phyloP scores from a whole-genome alignment of 1,284 basidiomycete genomes.

The Leccinum pachyderme region DNA sequence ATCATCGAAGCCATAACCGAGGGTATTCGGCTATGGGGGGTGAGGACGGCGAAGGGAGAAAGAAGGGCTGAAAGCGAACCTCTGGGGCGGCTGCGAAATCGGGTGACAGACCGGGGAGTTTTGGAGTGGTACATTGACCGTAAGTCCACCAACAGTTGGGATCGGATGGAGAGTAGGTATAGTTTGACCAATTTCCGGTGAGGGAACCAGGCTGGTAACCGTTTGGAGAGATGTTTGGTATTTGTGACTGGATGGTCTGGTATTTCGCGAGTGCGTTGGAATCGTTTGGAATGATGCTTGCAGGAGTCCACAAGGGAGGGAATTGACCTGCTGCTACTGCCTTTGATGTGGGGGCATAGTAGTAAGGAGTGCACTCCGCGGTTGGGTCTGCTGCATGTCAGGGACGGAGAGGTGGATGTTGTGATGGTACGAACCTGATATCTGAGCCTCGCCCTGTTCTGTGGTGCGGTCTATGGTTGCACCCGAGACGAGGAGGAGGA shows the following conservation, averaged over 20 bases:
- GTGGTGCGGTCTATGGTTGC: background rate
- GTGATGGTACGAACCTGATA: background rate
- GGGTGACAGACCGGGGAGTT: constrained; percentile 37
- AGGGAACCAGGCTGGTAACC: constrained; percentile 29
- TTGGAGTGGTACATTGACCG: constrained; percentile 57
- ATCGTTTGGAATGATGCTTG: constrained; percentile 46
- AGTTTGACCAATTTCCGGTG: constrained; percentile 36
- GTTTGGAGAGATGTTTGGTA: constrained; percentile 39
- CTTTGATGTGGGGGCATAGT: constrained; percentile 6
- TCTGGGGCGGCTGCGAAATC: constrained; percentile 68
- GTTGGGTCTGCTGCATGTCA: constrained; percentile 36
- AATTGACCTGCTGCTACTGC: constrained; percentile 30
- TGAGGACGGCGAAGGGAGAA: background rate
- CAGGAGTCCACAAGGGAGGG: constrained; percentile 44
- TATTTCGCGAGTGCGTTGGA: constrained; percentile 43
- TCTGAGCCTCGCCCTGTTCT: background rate
- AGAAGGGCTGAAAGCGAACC: constrained; percentile 27
- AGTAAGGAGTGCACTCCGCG: constrained; percentile 37
- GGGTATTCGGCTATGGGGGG: constrained; percentile 51
- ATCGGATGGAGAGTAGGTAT: constrained; percentile 35
- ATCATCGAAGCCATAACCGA: constrained; percentile 65
- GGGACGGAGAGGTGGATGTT: constrained; percentile 3
- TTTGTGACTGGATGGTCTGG: constrained; percentile 31
- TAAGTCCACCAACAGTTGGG: constrained; percentile 62
- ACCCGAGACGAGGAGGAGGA: background rate